Base-by-base conservation (phyloP, 2,329 filamentous ascomycete species). In the Colletotrichum simmondsii region DNA sequence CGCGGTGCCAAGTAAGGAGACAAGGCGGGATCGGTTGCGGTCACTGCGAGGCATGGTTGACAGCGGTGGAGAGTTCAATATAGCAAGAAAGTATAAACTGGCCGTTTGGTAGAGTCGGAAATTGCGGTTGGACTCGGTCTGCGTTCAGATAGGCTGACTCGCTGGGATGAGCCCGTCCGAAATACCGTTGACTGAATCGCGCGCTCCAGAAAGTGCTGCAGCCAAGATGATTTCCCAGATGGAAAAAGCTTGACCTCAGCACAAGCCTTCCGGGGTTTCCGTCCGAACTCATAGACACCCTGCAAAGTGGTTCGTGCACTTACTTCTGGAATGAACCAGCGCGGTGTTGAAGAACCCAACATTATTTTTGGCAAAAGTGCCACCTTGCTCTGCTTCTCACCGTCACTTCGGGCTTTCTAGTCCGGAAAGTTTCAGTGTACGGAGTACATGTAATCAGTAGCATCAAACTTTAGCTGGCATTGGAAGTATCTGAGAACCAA, bases 71-170 rank as follows among this genome's bases (percentile, higher is more conserved):
- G 37, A 14, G n/a, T 19, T 52, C 58, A 58, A 67, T 68, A 58
- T 68, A 37, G 4, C 19, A 30, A 49, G 14, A 68, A 71, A 71
- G 68, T 62, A 56, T 71, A 68, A 71, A 62, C 30, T 54, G 57
- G n/a, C 14, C 35, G n/a, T 58, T 49, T 22, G n/a, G 22, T 32
- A 12, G 22, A 68, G 19, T 53, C 35, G 68, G 64, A 71, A 71
- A 71, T 71, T 67, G 16, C 57, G 24, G 49, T 11, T 49, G 11
- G 35, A n/a, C 56, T 61, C 63, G 11, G 56, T 22, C 42, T 28
- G 1, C 32, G 19, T 30, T 56, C 56, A 14, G 28, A 58, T 56
- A 56, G 28, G 46, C 63, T 46, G 32, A 61, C 32, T 54, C 32
- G 68, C 68, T 28, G 30, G 68, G 68, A 57, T 46, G 32, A 42